Conservation (phyloP, 2,329 filamentous ascomycete species). For the Colletotrichum acutatum region DNA sequence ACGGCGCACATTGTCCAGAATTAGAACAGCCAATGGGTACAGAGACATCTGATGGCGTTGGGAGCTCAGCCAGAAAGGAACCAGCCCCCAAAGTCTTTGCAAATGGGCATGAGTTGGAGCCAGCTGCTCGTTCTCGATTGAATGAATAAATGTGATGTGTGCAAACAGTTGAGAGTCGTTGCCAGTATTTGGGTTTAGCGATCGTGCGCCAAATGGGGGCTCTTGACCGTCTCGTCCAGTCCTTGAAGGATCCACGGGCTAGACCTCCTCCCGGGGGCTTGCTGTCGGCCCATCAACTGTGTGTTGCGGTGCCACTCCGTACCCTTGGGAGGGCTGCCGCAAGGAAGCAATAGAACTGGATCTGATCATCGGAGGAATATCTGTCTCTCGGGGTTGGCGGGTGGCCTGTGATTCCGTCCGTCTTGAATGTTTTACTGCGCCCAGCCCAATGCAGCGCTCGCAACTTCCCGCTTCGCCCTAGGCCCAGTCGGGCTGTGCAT, state of each 20-base stretch:
- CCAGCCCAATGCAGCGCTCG: constrained; percentile 20
- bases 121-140: not conserved
- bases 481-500: not conserved
- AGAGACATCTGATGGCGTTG: constrained; percentile 8
- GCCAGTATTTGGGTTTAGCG: not conserved
- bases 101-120: not conserved
- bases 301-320: constrained; percentile 6
- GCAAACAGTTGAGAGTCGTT: not conserved
- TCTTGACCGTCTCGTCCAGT: constrained; percentile 2
- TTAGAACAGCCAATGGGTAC: constrained; percentile 28
- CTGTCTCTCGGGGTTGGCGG: constrained; percentile 12
- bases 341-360: not conserved
- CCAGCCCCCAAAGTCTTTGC: not conserved
- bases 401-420: constrained; percentile 12
- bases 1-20: constrained; percentile 20
- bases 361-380: constrained; percentile 26
- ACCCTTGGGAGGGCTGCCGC: not conserved
- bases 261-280: constrained; percentile 14
- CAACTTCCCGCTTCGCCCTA: constrained; percentile 9
- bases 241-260: constrained; percentile 11
- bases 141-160: not conserved
- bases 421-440: not conserved
- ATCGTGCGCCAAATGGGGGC: constrained; percentile 2
- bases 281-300: constrained; percentile 6
- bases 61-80: not conserved